Percentiles rank a stretch among this genome's conserved stretches.
Evolutionary conservation across 1,139 yeast genomes (phyloP).

Genomic region (Meyerozyma carpophila): DNA sequence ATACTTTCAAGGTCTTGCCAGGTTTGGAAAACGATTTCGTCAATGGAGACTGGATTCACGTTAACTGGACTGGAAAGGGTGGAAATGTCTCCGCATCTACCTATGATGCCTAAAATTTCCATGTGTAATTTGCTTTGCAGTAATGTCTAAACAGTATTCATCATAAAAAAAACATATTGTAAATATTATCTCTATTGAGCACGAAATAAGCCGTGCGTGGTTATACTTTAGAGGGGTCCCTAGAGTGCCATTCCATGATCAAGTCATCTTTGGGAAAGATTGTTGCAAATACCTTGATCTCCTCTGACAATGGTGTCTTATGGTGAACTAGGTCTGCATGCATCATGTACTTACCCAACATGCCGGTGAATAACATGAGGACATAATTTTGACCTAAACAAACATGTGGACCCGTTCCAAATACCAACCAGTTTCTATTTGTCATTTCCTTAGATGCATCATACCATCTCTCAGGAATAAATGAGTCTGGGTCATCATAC

Average conservation of each 20-base stretch:
- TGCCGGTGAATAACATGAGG: slow-evolving; percentile 78
- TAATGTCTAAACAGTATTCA: not conserved
- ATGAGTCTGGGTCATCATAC: slow-evolving; percentile 88
- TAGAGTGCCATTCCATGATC: slow-evolving; percentile 63
- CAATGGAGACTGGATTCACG: slow-evolving; percentile 79
- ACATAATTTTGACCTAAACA: slow-evolving; percentile 95
- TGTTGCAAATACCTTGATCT: slow-evolving; percentile 93
- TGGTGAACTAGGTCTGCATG: slow-evolving; percentile 76
- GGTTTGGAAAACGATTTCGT: slow-evolving; percentile 71
- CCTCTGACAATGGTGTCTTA: slow-evolving; percentile 78
- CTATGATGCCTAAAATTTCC: slow-evolving; percentile 67
- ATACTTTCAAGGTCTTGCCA: slow-evolving; percentile 93
- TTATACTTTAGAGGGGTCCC: slow-evolving; percentile 39
- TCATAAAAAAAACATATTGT: not conserved
- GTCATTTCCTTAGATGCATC: slow-evolving; percentile 45
- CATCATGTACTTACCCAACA: slow-evolving; percentile 86
- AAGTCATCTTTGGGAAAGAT: slow-evolving; percentile 97
- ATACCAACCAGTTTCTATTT: slow-evolving; percentile 89
- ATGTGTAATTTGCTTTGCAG: not conserved
- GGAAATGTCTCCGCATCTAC: slow-evolving; percentile 95
- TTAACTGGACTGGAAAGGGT: slow-evolving; percentile 99
- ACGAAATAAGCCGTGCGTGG: not conserved
- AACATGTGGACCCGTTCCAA: slow-evolving; percentile 95
- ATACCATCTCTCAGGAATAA: slow-evolving; percentile 93
- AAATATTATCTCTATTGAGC: not conserved